Conservation (phyloP, 1,284 basidiomycete species). For the Uromyces viciae-fabae region DNA sequence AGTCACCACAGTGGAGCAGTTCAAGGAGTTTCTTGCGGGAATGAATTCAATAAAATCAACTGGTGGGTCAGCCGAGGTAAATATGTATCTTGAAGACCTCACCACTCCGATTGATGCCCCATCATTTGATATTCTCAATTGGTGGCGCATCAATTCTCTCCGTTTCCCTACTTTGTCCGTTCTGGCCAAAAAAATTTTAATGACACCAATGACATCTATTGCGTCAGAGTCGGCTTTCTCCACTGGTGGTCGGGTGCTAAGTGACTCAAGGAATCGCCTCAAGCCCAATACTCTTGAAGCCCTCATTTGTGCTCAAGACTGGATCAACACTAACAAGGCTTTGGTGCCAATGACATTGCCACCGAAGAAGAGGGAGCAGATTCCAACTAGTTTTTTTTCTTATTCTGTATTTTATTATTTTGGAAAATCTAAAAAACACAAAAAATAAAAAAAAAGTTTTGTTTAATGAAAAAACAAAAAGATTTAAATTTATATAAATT, state of each 20-base stretch:
- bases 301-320: not conserved
- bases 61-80: not conserved
- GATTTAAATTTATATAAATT: not conserved
- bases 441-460: no score
- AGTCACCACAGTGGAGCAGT: not conserved
- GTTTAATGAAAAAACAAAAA: no score
- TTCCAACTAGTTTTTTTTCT: not conserved
- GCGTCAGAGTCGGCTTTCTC: not conserved
- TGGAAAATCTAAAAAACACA: no score
- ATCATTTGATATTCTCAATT: not conserved
- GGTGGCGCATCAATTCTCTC: not conserved
- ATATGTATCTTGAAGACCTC: not conserved
- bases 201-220: not conserved
- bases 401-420: not conserved
- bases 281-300: not conserved
- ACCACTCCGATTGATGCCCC: not conserved
- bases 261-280: not conserved
- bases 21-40: not conserved
- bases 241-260: not conserved
- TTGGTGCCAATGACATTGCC: not conserved
- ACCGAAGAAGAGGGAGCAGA: not conserved
- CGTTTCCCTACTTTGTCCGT: not conserved
- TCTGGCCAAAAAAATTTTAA: not conserved
- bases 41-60: not conserved
- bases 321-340: not conserved